phyloP scores from a whole-genome alignment of 352 stramenopile species.

The Phytophthora boehmeriae region DNA sequence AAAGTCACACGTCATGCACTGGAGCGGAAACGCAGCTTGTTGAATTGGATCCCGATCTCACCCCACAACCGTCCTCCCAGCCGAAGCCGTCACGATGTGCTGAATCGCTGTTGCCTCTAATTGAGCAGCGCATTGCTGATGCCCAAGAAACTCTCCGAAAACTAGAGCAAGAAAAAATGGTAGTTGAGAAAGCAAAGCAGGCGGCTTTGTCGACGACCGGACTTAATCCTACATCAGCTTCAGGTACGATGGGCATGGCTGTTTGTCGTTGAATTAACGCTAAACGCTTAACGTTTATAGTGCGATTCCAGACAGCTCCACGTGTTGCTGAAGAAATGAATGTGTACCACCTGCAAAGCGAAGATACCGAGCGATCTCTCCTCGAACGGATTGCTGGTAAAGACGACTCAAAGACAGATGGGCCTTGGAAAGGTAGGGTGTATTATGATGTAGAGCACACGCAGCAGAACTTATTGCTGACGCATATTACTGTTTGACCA shows the following conservation, averaged over 20 bases:
- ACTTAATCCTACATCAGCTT: background rate
- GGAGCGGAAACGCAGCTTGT: background rate
- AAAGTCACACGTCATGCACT: background rate
- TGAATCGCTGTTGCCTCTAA: background rate
- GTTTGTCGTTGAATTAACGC: conserved; percentile 5
- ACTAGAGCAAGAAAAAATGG: conserved; percentile 4
- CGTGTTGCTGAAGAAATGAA: background rate
- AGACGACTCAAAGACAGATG: background rate
- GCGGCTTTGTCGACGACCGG: background rate
- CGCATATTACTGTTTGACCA: background rate
- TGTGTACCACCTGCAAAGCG: background rate
- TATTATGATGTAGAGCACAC: no score
- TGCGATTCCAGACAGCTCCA: background rate
- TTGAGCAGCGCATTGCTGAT: conserved; percentile 21
- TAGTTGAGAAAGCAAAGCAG: background rate
- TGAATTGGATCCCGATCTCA: background rate
- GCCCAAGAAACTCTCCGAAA: conserved; percentile 17
- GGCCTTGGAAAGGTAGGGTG: conserved; percentile 1
- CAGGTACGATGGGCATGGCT: no score
- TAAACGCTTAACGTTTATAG: background rate
- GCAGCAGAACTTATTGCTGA: background rate
- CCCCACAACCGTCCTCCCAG: background rate
- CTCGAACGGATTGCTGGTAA: background rate
- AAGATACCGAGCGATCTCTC: background rate
- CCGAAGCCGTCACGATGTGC: background rate